Evolutionary conservation across 441 rosid genomes (phyloP).

Genomic region (Geranium incanum): DNA sequence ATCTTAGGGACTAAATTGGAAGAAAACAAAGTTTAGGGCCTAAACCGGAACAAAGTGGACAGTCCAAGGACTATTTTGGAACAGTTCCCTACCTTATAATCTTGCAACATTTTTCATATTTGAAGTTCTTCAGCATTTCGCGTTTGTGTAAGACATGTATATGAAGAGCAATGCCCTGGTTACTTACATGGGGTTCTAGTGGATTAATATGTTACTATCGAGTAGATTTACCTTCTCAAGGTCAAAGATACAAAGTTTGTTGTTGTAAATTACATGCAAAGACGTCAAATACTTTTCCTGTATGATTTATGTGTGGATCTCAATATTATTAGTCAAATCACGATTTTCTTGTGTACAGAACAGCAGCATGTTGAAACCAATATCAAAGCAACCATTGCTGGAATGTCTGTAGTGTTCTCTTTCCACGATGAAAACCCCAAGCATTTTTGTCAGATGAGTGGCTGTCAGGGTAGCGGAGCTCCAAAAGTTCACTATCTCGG

Average conservation of each 20-base stretch:
- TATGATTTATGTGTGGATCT: constrained; percentile 1
- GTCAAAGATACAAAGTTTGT: neutral
- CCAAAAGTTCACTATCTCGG: constrained; percentile 54
- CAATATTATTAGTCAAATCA: constrained; percentile 4
- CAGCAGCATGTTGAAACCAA: constrained; percentile 81
- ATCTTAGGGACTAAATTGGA: neutral
- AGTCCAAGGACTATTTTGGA: neutral
- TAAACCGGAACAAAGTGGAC: neutral
- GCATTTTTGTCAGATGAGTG: constrained; percentile 20
- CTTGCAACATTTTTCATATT: neutral
- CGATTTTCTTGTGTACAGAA: constrained; percentile 41
- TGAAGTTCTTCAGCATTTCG: neutral
- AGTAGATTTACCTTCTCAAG: neutral
- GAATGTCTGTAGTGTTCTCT: constrained; percentile 57
- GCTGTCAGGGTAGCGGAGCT: constrained; percentile 30
- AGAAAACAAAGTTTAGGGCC: neutral
- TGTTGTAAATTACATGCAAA: neutral
- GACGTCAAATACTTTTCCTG: neutral
- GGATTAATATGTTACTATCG: neutral
- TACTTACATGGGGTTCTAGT: neutral
- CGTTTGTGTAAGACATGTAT: neutral
- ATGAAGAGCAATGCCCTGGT: neutral
- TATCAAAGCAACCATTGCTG: constrained; percentile 55
- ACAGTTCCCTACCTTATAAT: neutral
- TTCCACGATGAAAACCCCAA: constrained; percentile 56